Evolutionary conservation across 169 alveolate genomes (phyloP).

Genomic region (Blepharisma undulans): DNA sequence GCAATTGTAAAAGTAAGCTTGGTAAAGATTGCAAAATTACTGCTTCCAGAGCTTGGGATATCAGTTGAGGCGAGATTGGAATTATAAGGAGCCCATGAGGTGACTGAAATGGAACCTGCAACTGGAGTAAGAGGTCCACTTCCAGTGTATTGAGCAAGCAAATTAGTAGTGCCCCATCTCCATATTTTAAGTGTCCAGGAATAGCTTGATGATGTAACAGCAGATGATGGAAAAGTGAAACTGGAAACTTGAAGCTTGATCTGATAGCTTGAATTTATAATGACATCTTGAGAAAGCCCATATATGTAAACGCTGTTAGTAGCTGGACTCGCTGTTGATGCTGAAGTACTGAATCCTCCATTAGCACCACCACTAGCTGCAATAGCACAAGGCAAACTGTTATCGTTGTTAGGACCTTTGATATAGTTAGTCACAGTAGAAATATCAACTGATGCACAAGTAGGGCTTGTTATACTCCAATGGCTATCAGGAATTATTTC

Average conservation of each 20-base stretch:
- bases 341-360: not conserved
- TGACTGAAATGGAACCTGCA: not conserved
- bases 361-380: not conserved
- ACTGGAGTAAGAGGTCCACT: constrained; percentile 10
- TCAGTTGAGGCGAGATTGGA: not conserved
- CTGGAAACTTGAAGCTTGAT: not conserved
- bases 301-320: not conserved
- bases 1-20: not conserved
- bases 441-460: not conserved
- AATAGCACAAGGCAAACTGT: not conserved
- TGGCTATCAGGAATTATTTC: not conserved
- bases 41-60: not conserved
- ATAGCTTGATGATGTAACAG: not conserved
- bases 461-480: not conserved
- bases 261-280: not conserved
- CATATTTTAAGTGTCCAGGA: not conserved
- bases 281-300: not conserved
- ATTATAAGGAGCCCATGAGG: constrained; percentile 4
- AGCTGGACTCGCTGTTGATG: not conserved
- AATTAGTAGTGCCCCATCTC: not conserved
- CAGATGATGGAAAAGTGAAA: constrained; percentile 17
- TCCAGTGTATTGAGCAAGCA: constrained; percentile 21
- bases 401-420: not conserved
- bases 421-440: not conserved
- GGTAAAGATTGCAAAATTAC: not conserved